Percentiles rank a stretch among this genome's conserved stretches.
phyloP scores from a whole-genome alignment of 2,329 filamentous ascomycete genomes.

The Plenodomus lindquistii region DNA sequence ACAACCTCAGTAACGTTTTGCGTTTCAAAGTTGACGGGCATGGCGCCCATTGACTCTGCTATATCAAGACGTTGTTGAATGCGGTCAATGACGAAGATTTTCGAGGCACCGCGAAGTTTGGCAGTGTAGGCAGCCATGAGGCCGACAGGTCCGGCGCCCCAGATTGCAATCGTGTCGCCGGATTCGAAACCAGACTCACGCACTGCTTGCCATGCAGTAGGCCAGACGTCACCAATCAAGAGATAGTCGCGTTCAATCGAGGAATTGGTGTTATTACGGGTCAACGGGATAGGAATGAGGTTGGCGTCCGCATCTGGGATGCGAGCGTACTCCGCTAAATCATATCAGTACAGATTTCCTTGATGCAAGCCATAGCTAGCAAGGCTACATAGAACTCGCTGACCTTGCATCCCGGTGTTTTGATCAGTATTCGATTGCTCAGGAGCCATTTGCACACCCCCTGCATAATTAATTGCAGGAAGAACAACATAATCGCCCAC shows the following conservation, averaged over 20 bases:
- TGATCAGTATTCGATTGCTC: too few relatives aligned
- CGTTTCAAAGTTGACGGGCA: conserved; percentile 46
- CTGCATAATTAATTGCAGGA: conserved; percentile 14
- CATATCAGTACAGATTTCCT: not conserved
- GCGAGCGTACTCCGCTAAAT: conserved; percentile 19
- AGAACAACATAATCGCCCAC: conserved; percentile 65
- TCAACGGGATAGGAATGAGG: conserved; percentile 12
- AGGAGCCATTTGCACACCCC: not conserved
- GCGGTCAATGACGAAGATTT: conserved; percentile 40
- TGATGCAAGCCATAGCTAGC: not conserved
- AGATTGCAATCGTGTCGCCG: conserved; percentile 39
- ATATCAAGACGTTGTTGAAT: conserved; percentile 17
- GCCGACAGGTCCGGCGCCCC: conserved; percentile 41
- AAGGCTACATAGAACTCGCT: too few relatives aligned
- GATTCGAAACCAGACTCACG: conserved; percentile 23
- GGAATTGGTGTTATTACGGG: not conserved
- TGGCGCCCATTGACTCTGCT: conserved; percentile 37
- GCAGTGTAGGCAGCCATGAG: conserved; percentile 41
- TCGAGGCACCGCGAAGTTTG: conserved; percentile 35
- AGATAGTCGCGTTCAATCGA: conserved; percentile 20
- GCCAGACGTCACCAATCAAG: conserved; percentile 34
- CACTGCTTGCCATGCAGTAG: conserved; percentile 28
- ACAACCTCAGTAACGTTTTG: too few relatives aligned
- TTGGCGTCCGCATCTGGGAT: conserved; percentile 16
- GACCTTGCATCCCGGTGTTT: not conserved